Percentiles rank a stretch among this genome's conserved stretches.
Conservation (phyloP, 495 filamentous ascomycete species). For the Articulospora tetracladia region DNA sequence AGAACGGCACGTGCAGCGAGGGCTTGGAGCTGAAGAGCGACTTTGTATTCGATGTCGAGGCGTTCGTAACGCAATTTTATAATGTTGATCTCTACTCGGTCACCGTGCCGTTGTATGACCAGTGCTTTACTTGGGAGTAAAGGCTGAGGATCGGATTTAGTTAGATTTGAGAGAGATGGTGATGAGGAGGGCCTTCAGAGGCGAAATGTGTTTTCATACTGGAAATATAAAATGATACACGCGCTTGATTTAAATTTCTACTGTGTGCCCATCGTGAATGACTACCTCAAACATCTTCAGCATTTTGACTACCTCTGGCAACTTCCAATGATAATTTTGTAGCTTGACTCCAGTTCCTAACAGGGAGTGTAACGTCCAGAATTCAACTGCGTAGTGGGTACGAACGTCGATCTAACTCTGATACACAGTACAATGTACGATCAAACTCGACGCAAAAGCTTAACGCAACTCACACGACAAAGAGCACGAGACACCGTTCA, state of each 20-base stretch:
- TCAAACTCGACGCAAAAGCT: too few species aligned
- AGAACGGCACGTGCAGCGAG: slow-evolving; percentile 6
- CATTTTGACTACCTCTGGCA: too few species aligned
- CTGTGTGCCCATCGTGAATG: not conserved
- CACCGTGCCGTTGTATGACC: slow-evolving; percentile 15
- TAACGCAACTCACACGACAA: not conserved
- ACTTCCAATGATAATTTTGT: too few species aligned
- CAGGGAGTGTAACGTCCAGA: too few species aligned
- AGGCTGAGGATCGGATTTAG: too few species aligned
- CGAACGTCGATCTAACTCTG: too few species aligned
- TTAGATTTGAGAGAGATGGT: not conserved
- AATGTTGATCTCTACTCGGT: slow-evolving; percentile 13
- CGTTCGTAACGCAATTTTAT: slow-evolving; percentile 23
- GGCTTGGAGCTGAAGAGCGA: slow-evolving; percentile 16
- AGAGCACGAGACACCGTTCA: too few species aligned
- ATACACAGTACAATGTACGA: too few species aligned
- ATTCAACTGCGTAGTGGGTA: too few species aligned
- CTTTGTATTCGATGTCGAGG: slow-evolving; percentile 19
- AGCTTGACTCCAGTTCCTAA: too few species aligned
- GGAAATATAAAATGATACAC: not conserved
- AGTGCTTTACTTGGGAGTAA: slow-evolving; percentile 13
- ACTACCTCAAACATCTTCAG: too few species aligned
- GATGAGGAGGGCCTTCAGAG: not conserved
- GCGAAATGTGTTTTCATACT: not conserved
- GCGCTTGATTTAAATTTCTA: not conserved